phyloP scores from a whole-genome alignment of 176 grass and related monocot genomes.

The Avena insularis region DNA sequence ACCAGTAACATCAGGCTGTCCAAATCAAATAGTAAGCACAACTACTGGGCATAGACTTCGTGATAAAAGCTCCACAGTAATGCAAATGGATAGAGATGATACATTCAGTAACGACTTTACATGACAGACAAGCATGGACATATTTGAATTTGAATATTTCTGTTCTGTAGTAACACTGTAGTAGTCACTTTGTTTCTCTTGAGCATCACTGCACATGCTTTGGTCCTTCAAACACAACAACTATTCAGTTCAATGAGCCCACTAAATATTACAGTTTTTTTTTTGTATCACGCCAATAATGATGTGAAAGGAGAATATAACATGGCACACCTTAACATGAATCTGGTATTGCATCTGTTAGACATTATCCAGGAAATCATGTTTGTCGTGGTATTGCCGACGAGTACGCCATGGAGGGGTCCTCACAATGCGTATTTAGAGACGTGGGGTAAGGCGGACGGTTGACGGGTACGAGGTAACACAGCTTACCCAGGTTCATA shows the following conservation, averaged over 20 bases:
- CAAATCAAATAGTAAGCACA: background rate
- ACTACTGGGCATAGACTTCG: background rate
- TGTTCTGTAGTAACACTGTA: background rate
- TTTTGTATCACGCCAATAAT: background rate
- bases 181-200: background rate
- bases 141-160: constrained; percentile 4
- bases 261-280: constrained; percentile 4
- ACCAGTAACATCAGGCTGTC: background rate
- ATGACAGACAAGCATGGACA: background rate
- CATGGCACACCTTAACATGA: background rate
- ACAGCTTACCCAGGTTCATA: too few relatives aligned
- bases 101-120: constrained; percentile 11
- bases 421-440: too few relatives aligned
- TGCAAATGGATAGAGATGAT: background rate
- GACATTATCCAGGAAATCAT: background rate
- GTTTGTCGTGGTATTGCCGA: background rate
- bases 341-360: background rate
- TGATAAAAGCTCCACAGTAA: background rate
- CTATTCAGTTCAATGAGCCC: constrained; percentile 1
- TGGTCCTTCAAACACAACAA: constrained; percentile 17
- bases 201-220: constrained; percentile 21
- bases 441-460: too few relatives aligned
- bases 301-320: background rate
- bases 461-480: too few relatives aligned
- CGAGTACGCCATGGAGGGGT: too few relatives aligned